Conservation (phyloP, 1,284 basidiomycete species). For the Sphagnurus paluster region DNA sequence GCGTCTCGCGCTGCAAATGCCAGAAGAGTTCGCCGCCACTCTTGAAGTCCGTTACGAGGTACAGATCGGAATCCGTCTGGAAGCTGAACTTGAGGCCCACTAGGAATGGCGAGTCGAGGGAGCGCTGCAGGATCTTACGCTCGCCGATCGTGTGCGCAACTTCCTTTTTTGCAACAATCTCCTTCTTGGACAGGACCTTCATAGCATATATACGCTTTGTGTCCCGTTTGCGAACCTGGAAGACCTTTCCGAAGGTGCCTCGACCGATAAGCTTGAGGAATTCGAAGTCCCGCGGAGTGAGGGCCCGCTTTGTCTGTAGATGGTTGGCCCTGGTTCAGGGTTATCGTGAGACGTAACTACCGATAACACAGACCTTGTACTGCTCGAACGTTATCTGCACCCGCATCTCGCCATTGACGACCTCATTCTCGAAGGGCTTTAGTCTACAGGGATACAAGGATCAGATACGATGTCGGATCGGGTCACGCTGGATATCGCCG, state of each 20-base stretch:
- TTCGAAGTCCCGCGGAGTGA: constrained; percentile 94
- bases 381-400: constrained; percentile 95
- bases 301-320: constrained; percentile 72
- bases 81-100: constrained; percentile 99
- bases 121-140: constrained; percentile 96
- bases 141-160: constrained; percentile 99
- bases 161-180: constrained; percentile 99
- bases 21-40: constrained; percentile 98
- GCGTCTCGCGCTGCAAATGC: constrained; percentile 94
- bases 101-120: constrained; percentile 94
- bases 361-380: constrained; percentile 68
- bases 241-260: constrained; percentile 98
- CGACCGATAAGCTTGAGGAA: constrained; percentile 98
- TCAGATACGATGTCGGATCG: constrained; percentile 18
- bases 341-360: constrained; percentile 19
- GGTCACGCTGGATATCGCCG: constrained; percentile 11
- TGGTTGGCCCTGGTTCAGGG: constrained; percentile 19
- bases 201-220: constrained; percentile 99
- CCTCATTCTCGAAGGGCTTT: constrained; percentile 75
- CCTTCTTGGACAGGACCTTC: constrained; percentile 99
- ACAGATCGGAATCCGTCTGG: constrained; percentile 95
- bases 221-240: constrained; percentile 97
- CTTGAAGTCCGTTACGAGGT: constrained; percentile 99
- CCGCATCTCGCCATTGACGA: constrained; percentile 90
- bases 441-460: constrained; percentile 53